Evolutionary conservation across 768 basidiomycete genomes (phyloP).

Genomic region (Podaxis rugospora): DNA sequence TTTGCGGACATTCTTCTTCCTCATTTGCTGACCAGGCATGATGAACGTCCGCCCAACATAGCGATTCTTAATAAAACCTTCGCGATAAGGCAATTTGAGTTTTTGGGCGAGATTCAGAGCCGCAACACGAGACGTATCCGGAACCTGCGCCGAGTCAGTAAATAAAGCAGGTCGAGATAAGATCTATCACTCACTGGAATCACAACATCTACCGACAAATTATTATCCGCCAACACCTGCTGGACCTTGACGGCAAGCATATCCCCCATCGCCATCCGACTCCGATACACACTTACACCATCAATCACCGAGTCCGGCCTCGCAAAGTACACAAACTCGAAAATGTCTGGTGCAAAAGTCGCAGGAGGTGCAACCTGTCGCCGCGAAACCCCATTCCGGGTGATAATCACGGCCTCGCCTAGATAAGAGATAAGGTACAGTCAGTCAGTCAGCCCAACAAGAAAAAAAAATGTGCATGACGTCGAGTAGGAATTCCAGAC

Average conservation of each 20-base stretch:
- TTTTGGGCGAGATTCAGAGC: conserved; percentile 94
- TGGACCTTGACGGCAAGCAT: conserved; percentile 85
- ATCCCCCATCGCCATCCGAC: conserved; percentile 99
- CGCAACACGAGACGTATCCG: conserved; percentile 95
- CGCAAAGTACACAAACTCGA: conserved; percentile 98
- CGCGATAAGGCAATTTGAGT: conserved; percentile 85
- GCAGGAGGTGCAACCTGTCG: conserved; percentile 67
- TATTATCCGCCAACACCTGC: conserved; percentile 61
- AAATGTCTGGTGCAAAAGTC: conserved; percentile 94
- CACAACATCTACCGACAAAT: conserved; percentile 86
- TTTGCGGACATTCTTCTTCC: conserved; percentile 89
- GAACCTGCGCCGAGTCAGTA: conserved; percentile 50
- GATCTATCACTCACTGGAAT: conserved; percentile 64
- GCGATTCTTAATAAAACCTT: conserved; percentile 98
- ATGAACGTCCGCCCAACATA: conserved; percentile 99
- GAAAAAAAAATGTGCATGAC: background rate
- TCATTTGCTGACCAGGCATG: conserved; percentile 98
- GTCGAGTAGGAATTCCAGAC: conserved; percentile 14
- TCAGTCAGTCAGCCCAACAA: background rate
- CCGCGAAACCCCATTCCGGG: conserved; percentile 69
- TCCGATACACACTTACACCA: conserved; percentile 94
- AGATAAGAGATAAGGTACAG: background rate
- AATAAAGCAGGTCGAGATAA: background rate
- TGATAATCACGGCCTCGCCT: conserved; percentile 98
- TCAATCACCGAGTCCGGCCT: conserved; percentile 97